These are phyloP conservation scores for Irpex lacteus DNA, from an alignment of 1,284 basidiomycete genomes.

Conservation along the genomic window DNA sequence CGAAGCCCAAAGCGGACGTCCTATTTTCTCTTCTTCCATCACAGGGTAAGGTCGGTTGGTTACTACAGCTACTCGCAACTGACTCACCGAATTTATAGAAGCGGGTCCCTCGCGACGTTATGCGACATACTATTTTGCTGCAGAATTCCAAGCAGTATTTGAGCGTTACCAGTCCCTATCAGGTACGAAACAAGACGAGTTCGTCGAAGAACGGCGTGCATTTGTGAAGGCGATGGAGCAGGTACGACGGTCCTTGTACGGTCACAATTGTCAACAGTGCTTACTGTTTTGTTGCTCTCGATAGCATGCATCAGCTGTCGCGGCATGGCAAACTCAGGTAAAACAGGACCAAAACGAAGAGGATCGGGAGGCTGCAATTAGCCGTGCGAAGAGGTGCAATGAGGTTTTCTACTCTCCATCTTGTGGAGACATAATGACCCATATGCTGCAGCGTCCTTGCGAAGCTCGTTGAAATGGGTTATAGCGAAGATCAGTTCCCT, in stretches of 20 bases:
- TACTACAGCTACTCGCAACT: neutral
- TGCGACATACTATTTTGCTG: neutral
- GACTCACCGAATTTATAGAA: neutral
- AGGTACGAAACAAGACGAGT: neutral
- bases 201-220: neutral
- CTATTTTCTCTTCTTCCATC: neutral
- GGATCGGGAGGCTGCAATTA: neutral
- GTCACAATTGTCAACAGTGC: neutral
- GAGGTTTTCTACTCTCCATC: no score
- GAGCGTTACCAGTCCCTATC: neutral
- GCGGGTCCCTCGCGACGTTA: neutral
- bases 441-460: neutral
- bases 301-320: neutral
- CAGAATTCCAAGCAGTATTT: neutral
- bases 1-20: neutral
- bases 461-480: conserved; percentile 5
- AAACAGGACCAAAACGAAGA: neutral
- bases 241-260: neutral
- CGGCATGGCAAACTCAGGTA: neutral
- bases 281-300: no score
- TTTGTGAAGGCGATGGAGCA: neutral
- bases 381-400: neutral
- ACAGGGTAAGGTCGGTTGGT: neutral
- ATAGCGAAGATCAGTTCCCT: conserved; percentile 1
- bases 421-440: no score